phyloP scores from a whole-genome alignment of 441 rosid genomes.

The Erysimum pusillum region DNA sequence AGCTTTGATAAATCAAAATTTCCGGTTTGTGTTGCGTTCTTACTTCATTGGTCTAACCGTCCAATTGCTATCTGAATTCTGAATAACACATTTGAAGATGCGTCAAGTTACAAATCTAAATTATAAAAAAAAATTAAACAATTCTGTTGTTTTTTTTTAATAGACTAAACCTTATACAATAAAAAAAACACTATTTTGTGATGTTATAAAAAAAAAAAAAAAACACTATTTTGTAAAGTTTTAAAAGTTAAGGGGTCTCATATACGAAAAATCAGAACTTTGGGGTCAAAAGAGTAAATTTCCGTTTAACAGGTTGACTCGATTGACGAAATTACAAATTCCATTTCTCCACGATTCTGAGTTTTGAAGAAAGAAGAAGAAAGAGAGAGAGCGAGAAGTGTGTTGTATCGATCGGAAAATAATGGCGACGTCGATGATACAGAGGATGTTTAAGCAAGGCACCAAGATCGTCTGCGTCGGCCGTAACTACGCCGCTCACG shows the following conservation, averaged over 20 bases:
- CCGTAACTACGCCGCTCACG: constrained; percentile 97
- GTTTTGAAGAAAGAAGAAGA: neutral
- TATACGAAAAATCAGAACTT: neutral
- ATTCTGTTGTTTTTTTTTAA: too few species aligned
- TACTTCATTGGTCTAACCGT: neutral
- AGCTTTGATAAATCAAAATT: neutral
- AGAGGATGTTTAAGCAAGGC: constrained; percentile 69
- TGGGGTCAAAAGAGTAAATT: constrained; percentile 1
- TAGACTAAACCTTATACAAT: too few species aligned
- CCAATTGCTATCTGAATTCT: neutral
- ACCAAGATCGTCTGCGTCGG: constrained; percentile 95
- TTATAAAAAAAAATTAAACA: too few species aligned
- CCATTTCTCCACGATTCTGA: neutral
- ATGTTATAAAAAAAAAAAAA: too few species aligned
- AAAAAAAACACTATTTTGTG: too few species aligned
- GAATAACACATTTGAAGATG: neutral
- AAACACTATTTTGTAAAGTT: too few species aligned
- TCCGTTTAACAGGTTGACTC: neutral
- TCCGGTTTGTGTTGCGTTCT: constrained; percentile 1
- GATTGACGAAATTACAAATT: neutral
- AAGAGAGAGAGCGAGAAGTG: neutral
- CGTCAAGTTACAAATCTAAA: neutral
- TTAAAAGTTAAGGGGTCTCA: neutral
- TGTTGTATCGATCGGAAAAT: constrained; percentile 23
- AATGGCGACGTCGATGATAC: constrained; percentile 63